These are phyloP conservation scores for Tulasnella sp. DNA, from an alignment of 768 basidiomycete species.

Conservation along the genomic window DNA sequence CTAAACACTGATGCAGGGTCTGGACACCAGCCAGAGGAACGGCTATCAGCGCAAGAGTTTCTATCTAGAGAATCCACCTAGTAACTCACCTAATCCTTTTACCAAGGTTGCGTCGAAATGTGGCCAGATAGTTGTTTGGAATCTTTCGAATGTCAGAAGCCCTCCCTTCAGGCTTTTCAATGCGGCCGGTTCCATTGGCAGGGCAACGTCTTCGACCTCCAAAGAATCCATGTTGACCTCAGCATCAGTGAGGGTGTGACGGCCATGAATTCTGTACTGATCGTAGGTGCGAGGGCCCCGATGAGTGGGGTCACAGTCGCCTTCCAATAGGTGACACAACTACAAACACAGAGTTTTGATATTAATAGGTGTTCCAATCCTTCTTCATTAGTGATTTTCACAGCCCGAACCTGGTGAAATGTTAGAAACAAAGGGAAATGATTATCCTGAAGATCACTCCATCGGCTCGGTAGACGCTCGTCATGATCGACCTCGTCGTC, in stretches of 20 bases:
- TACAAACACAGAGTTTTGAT: conserved; percentile 20
- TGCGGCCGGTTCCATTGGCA: not conserved
- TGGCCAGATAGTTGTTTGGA: conserved; percentile 46
- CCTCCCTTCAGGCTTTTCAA: conserved; percentile 1
- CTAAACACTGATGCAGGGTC: conserved; percentile 4
- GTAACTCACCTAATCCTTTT: conserved; percentile 42
- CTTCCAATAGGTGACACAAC: conserved; percentile 42
- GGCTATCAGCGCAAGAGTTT: not conserved
- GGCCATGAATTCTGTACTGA: not conserved
- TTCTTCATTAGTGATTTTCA: not conserved
- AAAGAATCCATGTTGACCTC: not conserved
- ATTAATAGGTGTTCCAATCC: too few relatives aligned
- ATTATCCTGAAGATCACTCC: conserved; percentile 2
- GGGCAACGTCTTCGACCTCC: not conserved
- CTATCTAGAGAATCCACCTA: not conserved
- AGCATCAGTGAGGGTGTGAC: not conserved
- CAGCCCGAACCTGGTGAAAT: conserved; percentile 8
- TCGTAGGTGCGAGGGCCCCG: not conserved
- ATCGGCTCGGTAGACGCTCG: conserved; percentile 3
- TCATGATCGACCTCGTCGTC: not conserved
- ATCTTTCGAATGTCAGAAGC: conserved; percentile 36
- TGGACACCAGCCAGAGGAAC: not conserved
- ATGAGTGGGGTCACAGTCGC: conserved; percentile 26
- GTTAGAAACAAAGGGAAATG: conserved; percentile 18
- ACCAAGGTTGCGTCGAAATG: conserved; percentile 42